These are phyloP conservation scores for Coniferiporia weirii DNA, from an alignment of 1,284 basidiomycete genomes.

Conservation along the genomic window DNA sequence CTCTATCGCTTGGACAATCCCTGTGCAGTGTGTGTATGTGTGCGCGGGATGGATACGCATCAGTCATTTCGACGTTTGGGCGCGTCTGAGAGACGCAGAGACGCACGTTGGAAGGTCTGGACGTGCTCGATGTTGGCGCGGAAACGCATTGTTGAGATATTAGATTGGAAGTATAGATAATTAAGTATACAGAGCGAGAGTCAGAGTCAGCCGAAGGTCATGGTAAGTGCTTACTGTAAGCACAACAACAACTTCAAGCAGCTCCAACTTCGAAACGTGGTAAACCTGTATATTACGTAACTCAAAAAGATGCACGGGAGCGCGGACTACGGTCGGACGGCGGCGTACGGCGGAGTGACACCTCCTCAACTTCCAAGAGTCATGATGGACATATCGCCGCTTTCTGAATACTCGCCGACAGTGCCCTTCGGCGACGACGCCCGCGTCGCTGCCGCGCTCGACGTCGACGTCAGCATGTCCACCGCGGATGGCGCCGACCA, in stretches of 20 bases:
- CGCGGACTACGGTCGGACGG: too few relatives aligned
- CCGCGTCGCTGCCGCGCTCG: neutral
- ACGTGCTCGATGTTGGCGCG: slow-evolving; percentile 59
- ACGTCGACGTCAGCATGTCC: slow-evolving; percentile 15
- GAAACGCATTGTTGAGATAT: slow-evolving; percentile 55
- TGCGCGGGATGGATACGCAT: too few relatives aligned
- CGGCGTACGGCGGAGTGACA: too few relatives aligned
- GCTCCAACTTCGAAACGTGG: too few relatives aligned
- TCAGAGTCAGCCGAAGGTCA: too few relatives aligned
- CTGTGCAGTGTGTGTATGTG: slow-evolving; percentile 31
- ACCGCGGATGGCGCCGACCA: neutral
- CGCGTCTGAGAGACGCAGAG: neutral
- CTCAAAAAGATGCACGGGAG: too few relatives aligned
- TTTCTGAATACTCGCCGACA: neutral
- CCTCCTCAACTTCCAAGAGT: too few relatives aligned
- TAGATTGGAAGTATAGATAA: neutral
- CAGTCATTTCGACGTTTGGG: neutral
- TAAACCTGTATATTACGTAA: too few relatives aligned
- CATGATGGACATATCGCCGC: neutral
- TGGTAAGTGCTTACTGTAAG: too few relatives aligned
- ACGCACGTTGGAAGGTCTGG: slow-evolving; percentile 52
- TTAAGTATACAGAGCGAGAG: too few relatives aligned
- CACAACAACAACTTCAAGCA: too few relatives aligned
- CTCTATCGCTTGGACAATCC: slow-evolving; percentile 72
- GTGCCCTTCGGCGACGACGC: neutral